Conservation (phyloP, 345 rosid genomes). For the Alliaria petiolata region DNA sequence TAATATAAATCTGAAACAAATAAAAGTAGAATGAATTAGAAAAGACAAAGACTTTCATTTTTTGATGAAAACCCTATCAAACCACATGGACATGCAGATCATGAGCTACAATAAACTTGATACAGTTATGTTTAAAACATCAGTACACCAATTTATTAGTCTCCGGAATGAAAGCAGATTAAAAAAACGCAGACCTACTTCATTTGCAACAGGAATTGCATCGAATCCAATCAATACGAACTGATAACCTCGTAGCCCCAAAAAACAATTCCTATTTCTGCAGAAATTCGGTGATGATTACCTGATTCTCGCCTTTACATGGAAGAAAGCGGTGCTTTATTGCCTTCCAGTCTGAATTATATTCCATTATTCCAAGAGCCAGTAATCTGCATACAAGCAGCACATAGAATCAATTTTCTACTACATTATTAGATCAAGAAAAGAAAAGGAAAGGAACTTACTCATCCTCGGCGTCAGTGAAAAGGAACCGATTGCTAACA, state of each 20-base stretch:
- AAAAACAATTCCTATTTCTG: neutral
- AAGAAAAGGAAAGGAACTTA: conserved; percentile 40
- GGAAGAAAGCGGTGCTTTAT: conserved; percentile 96
- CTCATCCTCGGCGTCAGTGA: conserved; percentile 97
- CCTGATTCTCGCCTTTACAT: conserved; percentile 95
- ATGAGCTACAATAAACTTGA: neutral
- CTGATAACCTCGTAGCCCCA: neutral
- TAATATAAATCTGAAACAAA: conserved; percentile 72
- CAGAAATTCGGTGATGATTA: conserved; percentile 31
- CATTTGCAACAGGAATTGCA: neutral
- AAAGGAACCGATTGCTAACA: conserved; percentile 76
- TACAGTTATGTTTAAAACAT: neutral
- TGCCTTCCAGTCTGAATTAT: conserved; percentile 90
- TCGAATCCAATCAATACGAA: conserved; percentile 1
- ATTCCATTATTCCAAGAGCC: conserved; percentile 84
- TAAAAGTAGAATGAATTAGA: conserved; percentile 9
- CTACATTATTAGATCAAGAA: conserved; percentile 2
- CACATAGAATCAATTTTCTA: neutral
- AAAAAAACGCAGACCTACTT: neutral
- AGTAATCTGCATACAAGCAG: conserved; percentile 53
- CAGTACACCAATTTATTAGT: neutral
- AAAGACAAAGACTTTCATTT: neutral
- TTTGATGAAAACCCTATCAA: conserved; percentile 11
- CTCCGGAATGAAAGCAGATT: neutral
- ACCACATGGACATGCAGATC: conserved; percentile 8